Evolutionary conservation across 23 red algal genomes (phyloP).

Genomic region (Gracilaria domingensis): DNA sequence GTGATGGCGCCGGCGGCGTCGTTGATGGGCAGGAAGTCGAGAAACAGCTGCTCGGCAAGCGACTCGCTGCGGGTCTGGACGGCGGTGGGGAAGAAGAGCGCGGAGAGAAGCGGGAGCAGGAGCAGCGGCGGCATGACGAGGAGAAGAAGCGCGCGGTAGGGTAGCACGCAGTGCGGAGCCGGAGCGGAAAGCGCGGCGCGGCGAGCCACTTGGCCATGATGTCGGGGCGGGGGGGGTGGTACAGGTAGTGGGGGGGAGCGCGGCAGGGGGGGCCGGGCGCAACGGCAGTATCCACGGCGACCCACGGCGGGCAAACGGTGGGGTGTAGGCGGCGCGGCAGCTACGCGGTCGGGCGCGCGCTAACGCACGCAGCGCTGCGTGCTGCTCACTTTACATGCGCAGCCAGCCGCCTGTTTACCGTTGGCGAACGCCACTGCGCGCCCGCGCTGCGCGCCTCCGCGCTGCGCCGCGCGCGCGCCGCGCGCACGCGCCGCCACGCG

Average conservation of each 20-base stretch:
- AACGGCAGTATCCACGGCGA: too few species aligned
- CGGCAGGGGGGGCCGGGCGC: not conserved
- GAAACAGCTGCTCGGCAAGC: conserved; percentile 13
- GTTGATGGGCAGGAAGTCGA: conserved; percentile 36
- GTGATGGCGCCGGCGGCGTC: conserved; percentile 33
- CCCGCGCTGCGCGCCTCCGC: not conserved
- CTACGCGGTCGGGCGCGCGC: too few species aligned
- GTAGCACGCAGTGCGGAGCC: not conserved
- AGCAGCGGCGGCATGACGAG: conserved; percentile 28
- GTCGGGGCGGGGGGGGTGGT: too few species aligned
- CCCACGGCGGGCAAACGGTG: not conserved
- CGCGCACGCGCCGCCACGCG: not conserved
- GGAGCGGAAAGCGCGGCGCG: too few species aligned
- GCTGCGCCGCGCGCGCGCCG: not conserved
- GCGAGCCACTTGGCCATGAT: not conserved
- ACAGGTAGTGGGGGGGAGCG: too few species aligned
- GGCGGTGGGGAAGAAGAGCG: not conserved
- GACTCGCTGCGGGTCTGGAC: not conserved
- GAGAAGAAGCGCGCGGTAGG: too few species aligned
- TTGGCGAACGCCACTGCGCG: not conserved
- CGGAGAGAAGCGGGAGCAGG: not conserved
- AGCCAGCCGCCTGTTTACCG: not conserved
- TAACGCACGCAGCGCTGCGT: not conserved
- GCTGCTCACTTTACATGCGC: not conserved
- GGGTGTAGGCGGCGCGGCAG: not conserved